These are phyloP conservation scores for Nadsonia fulvescens DNA, from an alignment of 805 yeast genomes.

Conservation along the genomic window DNA sequence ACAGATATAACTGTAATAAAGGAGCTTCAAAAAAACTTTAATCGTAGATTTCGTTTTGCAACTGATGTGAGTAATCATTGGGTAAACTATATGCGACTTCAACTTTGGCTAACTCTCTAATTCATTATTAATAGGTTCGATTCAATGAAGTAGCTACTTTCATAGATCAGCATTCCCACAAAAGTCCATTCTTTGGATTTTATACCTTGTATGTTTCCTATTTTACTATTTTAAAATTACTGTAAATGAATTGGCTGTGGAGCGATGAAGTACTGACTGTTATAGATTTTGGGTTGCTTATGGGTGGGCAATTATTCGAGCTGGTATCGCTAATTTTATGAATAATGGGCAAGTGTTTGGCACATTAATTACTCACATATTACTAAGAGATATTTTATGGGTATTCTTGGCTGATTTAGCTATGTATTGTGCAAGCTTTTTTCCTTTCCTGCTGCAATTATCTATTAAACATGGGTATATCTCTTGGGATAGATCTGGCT, in stretches of 20 bases:
- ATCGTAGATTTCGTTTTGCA: too few relatives aligned
- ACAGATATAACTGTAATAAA: too few relatives aligned
- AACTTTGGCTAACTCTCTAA: too few relatives aligned
- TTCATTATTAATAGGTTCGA: too few relatives aligned
- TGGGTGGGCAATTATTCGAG: conserved; percentile 19
- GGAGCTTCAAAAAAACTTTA: too few relatives aligned
- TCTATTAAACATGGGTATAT: conserved; percentile 28
- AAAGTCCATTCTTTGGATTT: conserved; percentile 47
- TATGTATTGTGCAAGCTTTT: conserved; percentile 56
- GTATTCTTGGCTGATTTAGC: conserved; percentile 57
- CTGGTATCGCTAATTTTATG: conserved; percentile 34
- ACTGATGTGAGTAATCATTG: too few relatives aligned
- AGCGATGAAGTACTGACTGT: conserved; percentile 2
- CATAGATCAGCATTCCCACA: too few relatives aligned
- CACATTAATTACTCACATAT: conserved; percentile 36
- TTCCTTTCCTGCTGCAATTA: conserved; percentile 41
- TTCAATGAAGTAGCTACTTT: too few relatives aligned
- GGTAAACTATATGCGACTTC: too few relatives aligned
- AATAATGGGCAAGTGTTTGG: conserved; percentile 27
- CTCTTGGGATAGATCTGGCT: conserved; percentile 49
- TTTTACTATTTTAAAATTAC: background rate
- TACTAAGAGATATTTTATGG: conserved; percentile 41
- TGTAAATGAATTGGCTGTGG: background rate
- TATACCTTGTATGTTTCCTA: conserved; percentile 33
- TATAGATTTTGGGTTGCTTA: conserved; percentile 19